Percentiles rank a stretch among this genome's conserved stretches.
These are phyloP conservation scores for Hypoxylon sp. DNA, from an alignment of 2,329 filamentous ascomycete species.

Conservation along the genomic window DNA sequence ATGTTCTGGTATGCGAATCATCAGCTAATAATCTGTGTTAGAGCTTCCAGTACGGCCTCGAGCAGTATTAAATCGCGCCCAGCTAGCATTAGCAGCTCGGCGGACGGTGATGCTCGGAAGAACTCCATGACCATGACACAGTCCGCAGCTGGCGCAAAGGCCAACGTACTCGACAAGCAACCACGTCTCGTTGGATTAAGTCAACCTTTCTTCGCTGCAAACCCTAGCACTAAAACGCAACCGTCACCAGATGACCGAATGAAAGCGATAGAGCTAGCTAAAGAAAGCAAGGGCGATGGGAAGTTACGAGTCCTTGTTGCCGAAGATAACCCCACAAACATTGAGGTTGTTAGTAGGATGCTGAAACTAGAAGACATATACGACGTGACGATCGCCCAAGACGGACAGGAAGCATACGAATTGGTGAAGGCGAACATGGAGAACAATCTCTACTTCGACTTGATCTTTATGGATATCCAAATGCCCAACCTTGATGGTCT, in stretches of 20 bases:
- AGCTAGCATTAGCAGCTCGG: slow-evolving; percentile 54
- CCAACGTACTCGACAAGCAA: slow-evolving; percentile 68
- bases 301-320: slow-evolving; percentile 86
- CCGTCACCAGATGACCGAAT: slow-evolving; percentile 66
- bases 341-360: slow-evolving; percentile 68
- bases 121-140: slow-evolving; percentile 44
- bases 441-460: slow-evolving; percentile 74
- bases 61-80: slow-evolving; percentile 62
- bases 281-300: slow-evolving; percentile 66
- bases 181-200: slow-evolving; percentile 84
- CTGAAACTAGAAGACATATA: slow-evolving; percentile 81
- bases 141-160: slow-evolving; percentile 43
- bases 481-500: slow-evolving; percentile 95
- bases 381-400: slow-evolving; percentile 87
- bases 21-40: slow-evolving; percentile 38
- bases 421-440: slow-evolving; percentile 85
- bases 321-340: slow-evolving; percentile 70
- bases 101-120: slow-evolving; percentile 50
- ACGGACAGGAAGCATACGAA: slow-evolving; percentile 87
- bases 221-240: slow-evolving; percentile 47
- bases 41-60: slow-evolving; percentile 62
- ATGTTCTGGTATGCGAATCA: neutral
- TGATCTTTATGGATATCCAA: slow-evolving; percentile 96
- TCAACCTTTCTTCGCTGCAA: slow-evolving; percentile 77
- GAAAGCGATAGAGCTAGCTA: slow-evolving; percentile 70